Percentiles rank a stretch among this genome's conserved stretches.
Evolutionary conservation across 2,329 filamentous ascomycete genomes (phyloP).

Genomic region (Colletotrichum theobromicola): DNA sequence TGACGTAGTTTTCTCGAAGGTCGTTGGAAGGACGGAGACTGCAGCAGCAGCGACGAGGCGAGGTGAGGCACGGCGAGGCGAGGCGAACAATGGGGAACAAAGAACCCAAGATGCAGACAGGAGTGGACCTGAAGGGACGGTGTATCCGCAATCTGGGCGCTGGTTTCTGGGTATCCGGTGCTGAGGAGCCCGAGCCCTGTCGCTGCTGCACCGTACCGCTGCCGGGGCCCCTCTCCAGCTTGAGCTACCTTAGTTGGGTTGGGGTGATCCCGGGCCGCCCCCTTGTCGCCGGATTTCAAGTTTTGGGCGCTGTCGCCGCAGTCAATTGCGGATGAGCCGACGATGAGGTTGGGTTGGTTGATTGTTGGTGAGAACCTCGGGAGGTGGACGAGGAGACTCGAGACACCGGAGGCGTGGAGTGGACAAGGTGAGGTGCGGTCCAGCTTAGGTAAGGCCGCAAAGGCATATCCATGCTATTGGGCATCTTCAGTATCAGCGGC

Average conservation of each 20-base stretch:
- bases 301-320: background rate
- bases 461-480: background rate
- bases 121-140: background rate
- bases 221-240: background rate
- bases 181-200: slow-evolving; percentile 3
- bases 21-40: background rate
- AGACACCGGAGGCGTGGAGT: no score
- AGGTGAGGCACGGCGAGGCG: background rate
- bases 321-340: background rate
- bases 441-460: background rate
- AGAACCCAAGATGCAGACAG: background rate
- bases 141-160: slow-evolving; percentile 6
- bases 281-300: slow-evolving; percentile 1
- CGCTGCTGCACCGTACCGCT: slow-evolving; percentile 12
- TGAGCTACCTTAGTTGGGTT: background rate
- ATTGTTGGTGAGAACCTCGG: background rate
- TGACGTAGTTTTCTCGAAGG: slow-evolving; percentile 20
- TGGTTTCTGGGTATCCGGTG: slow-evolving; percentile 18
- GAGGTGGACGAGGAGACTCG: background rate
- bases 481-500: no score
- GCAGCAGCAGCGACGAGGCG: background rate
- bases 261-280: background rate
- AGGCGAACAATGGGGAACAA: background rate
- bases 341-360: background rate
- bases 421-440: background rate